Evolutionary conservation across 2,329 filamentous ascomycete genomes (phyloP), one percentile per base, ranked within the genome.

Genomic region (Diaporthe sp.): DNA sequence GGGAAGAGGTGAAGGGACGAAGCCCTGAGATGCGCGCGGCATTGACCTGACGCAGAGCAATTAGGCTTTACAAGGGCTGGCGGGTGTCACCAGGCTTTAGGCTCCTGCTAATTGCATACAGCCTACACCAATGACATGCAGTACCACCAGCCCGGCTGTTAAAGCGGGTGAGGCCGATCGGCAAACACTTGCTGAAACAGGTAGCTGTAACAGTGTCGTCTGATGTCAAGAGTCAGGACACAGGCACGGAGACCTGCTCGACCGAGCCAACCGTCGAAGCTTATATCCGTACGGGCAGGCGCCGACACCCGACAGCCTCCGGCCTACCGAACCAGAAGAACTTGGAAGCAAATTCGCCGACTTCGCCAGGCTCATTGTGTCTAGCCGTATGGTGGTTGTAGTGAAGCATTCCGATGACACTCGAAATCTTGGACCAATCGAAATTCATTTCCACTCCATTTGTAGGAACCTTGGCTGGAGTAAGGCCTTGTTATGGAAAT

Each of bases 171-270:
- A 15, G 19, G 62, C 62, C 44, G 31, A 39, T 68, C 46, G 65
- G 65, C 46, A 53, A 42, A 53, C 65, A 51, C 65, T 39, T 53
- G 65, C 65, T 68, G 65, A 68, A 53, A 68, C 65, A 39, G 65
- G 65, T 39, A 42, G 46, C 15, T 53, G 65, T 68, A 39, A 68
- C 65, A 68, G 31, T 19, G 44, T 28, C 65, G 46, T 68, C 65
- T 68, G 31, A 53, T 68, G 65, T 68, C 65, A 34, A 28, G 62
- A 53, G 65, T 53, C 31, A 68, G 46, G 17, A 68, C 39, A 68
- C 39, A 68, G n/a, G 62, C 44, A 51, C 44, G 62, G 65, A 53
- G 62, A 10, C 44, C 62, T 15, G 46, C 46, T 28, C 5, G 31
- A 46, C 65, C 46, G 46, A 39, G 34, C 65, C 31, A 68, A 22